Evolutionary conservation across 495 filamentous ascomycete species (phyloP).

Genomic region (Acidomyces sp.): DNA sequence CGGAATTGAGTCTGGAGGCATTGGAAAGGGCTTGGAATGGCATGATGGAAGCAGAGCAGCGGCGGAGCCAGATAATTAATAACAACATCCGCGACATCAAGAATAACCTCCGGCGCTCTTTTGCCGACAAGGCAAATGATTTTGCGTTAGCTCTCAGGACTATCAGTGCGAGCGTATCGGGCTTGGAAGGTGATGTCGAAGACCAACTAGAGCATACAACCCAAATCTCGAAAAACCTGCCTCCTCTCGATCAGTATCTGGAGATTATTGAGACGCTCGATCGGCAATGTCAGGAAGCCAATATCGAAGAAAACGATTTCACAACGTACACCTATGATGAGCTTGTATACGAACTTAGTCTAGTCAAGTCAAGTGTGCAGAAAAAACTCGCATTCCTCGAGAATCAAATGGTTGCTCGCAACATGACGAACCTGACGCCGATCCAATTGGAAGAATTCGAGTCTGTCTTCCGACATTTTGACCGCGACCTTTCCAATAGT

Average conservation of each 20-base stretch:
- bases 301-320: slow-evolving; percentile 98
- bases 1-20: slow-evolving; percentile 61
- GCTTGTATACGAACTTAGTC: slow-evolving; percentile 78
- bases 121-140: slow-evolving; percentile 94
- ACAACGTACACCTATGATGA: slow-evolving; percentile 97
- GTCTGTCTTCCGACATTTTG: slow-evolving; percentile 93
- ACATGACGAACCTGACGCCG: slow-evolving; percentile 96
- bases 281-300: slow-evolving; percentile 83
- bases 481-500: slow-evolving; percentile 80
- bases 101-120: slow-evolving; percentile 76
- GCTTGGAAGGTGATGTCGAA: slow-evolving; percentile 87
- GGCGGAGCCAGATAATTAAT: slow-evolving; percentile 83
- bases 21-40: slow-evolving; percentile 70
- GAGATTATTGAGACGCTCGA: slow-evolving; percentile 70
- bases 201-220: slow-evolving; percentile 81
- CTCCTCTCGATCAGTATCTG: slow-evolving; percentile 78
- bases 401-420: slow-evolving; percentile 91
- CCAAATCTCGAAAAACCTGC: slow-evolving; percentile 63
- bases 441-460: slow-evolving; percentile 98
- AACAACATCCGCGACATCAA: slow-evolving; percentile 98
- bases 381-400: slow-evolving; percentile 95
- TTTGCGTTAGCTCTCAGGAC: slow-evolving; percentile 91
- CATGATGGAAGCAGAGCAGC: slow-evolving; percentile 68
- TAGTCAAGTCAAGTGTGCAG: slow-evolving; percentile 78
- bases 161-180: slow-evolving; percentile 81